Conservation (phyloP, 768 basidiomycete genomes). For the Leccinum arenicola region DNA sequence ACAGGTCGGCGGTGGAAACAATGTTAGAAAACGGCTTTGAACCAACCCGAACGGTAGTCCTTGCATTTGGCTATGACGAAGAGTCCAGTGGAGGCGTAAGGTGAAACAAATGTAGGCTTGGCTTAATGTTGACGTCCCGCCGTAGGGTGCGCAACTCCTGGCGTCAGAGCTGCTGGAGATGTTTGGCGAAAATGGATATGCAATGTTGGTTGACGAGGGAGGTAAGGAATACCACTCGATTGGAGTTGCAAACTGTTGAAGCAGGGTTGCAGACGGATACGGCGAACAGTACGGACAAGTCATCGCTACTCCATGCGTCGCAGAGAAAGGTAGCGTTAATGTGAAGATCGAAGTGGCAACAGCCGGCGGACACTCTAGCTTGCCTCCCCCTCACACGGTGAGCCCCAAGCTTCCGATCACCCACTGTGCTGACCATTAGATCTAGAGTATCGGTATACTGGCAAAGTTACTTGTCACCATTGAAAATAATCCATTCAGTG, state of each 20-base stretch:
- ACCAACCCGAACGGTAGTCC: slow-evolving; percentile 60
- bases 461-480: slow-evolving; percentile 64
- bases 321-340: slow-evolving; percentile 72
- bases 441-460: slow-evolving; percentile 80
- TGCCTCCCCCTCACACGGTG: slow-evolving; percentile 81
- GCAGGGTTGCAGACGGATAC: slow-evolving; percentile 43
- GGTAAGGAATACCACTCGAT: slow-evolving; percentile 38
- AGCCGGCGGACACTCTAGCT: slow-evolving; percentile 81
- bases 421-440: slow-evolving; percentile 7
- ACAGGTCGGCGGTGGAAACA: slow-evolving; percentile 56
- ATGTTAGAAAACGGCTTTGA: slow-evolving; percentile 58
- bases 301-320: slow-evolving; percentile 60
- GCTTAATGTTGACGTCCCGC: not conserved
- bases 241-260: not conserved
- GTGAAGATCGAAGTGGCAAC: slow-evolving; percentile 60
- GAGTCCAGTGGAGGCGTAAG: slow-evolving; percentile 55
- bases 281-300: slow-evolving; percentile 48
- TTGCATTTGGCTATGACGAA: slow-evolving; percentile 76
- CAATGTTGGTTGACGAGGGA: slow-evolving; percentile 87
- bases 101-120: not conserved
- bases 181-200: slow-evolving; percentile 72
- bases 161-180: slow-evolving; percentile 46
- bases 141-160: slow-evolving; percentile 54
- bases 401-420: slow-evolving; percentile 10
- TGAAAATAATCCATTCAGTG: slow-evolving; percentile 60